Evolutionary conservation across 352 stramenopile species (phyloP).

Genomic region (Globisporangium abappressorium): DNA sequence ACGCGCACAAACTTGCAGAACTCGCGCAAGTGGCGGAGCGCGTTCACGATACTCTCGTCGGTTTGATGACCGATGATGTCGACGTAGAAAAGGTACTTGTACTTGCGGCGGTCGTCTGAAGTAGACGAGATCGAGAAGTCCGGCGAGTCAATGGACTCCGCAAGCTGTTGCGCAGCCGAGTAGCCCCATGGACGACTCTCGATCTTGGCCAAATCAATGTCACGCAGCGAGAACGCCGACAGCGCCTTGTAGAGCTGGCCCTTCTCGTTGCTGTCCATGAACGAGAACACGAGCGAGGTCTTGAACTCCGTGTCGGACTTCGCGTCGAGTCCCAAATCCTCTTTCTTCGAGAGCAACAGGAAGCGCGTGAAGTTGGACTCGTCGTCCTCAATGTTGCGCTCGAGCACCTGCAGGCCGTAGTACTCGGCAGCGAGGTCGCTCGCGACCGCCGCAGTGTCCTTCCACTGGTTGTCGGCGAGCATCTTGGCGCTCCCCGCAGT

Average conservation of each 20-base stretch:
- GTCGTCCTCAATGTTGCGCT: constrained; percentile 87
- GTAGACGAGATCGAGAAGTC: constrained; percentile 29
- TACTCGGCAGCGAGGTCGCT: constrained; percentile 93
- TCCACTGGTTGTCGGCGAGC: constrained; percentile 88
- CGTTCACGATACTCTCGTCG: constrained; percentile 66
- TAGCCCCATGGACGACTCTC: constrained; percentile 63
- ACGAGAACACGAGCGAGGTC: constrained; percentile 74
- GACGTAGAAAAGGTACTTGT: constrained; percentile 82
- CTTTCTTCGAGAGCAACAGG: constrained; percentile 70
- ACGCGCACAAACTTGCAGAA: constrained; percentile 84
- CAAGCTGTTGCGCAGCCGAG: constrained; percentile 56
- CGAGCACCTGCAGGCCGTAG: constrained; percentile 91
- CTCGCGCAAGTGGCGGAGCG: constrained; percentile 78
- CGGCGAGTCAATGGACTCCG: constrained; percentile 23
- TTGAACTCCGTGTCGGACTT: constrained; percentile 50
- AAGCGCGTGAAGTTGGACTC: constrained; percentile 95
- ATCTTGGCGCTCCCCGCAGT: constrained; percentile 97
- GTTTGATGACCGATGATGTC: constrained; percentile 63
- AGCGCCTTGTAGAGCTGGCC: constrained; percentile 63
- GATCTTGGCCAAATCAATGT: constrained; percentile 73
- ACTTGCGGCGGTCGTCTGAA: constrained; percentile 40
- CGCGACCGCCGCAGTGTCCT: constrained; percentile 90
- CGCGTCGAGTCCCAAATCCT: constrained; percentile 32
- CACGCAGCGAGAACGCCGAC: constrained; percentile 54
- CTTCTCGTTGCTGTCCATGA: constrained; percentile 58